Conservation (phyloP, 176 grass and related monocot species). For the Eleusine indica region DNA sequence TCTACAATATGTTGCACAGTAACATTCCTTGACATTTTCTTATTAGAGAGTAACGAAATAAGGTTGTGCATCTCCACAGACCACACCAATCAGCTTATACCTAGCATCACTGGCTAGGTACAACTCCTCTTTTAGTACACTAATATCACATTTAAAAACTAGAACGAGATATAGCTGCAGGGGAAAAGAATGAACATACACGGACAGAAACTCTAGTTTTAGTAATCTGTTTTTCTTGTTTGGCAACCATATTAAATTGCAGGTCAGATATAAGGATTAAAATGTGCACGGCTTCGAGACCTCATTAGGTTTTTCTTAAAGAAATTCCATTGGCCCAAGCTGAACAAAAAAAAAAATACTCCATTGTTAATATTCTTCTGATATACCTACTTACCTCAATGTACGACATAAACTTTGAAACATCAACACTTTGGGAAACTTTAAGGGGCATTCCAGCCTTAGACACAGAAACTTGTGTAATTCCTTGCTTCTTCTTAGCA, state of each 20-base stretch:
- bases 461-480: neutral
- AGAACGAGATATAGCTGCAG: neutral
- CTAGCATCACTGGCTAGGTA: neutral
- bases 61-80: neutral
- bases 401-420: constrained; percentile 68
- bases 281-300: neutral
- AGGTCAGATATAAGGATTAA: neutral
- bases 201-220: neutral
- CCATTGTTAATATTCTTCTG: neutral
- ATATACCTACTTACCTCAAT: constrained; percentile 53
- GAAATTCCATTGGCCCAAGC: neutral
- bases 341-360: constrained; percentile 1
- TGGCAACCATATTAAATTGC: neutral
- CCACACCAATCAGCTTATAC: neutral
- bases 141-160: constrained; percentile 10
- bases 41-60: neutral
- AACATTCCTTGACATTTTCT: neutral
- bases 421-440: constrained; percentile 36
- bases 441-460: constrained; percentile 31
- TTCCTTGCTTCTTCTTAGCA: constrained; percentile 47
- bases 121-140: neutral
- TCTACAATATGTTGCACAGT: neutral
- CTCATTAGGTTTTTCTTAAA: constrained; percentile 2
- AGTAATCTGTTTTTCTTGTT: neutral
- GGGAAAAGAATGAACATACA: neutral